Evolutionary conservation across 1,284 basidiomycete genomes (phyloP), one percentile per base, ranked within the genome.

Genomic region (Pseudozyma pruni): DNA sequence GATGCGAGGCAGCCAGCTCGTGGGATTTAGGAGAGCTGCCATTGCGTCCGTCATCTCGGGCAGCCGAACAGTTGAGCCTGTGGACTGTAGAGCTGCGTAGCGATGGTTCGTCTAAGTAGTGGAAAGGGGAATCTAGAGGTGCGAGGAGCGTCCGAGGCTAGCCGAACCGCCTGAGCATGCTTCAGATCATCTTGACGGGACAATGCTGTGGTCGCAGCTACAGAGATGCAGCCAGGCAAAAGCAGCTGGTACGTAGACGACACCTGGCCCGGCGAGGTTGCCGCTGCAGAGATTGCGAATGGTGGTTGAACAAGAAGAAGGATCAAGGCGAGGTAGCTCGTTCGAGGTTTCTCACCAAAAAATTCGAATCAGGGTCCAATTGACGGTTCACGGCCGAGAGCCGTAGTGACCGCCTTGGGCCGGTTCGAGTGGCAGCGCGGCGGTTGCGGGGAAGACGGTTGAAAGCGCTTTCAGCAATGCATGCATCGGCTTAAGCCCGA

Each of bases 401-500:
- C 16, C 7, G 10, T 31, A 20, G 11, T 8, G 11, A 16, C 23
- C 19, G 46, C 13, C 33, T 6, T 23, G 48, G 2, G 38, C 35
- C 19, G 25, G 5, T 16, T 27, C 4, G 7, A 17, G 13, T n/a
- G n/a, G n/a, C n/a, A n/a, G n/a, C n/a, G n/a, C n/a, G 41, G 40
- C 14, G 25, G 31, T 51, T 66, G 62, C 62, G 62, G 62, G 62
- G 56, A 43, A 66, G 56, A 51, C 62, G 62, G 56, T 32, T 23
- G 22, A 53, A 63, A 49, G 13, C 40, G 41, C 46, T 46, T 55
- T 50, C 47, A 55, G 43, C 13, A n/a, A 27, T 27, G 38, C 39
- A 32, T 7, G 34, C 45, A 35, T 32, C 42, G 46, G 53, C 57
- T 52, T 53, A 59, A 34, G 25, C 4, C 32, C 49, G 44, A 35